Base-by-base conservation (phyloP, 805 yeast genomes). In the Starmera amethionina region DNA sequence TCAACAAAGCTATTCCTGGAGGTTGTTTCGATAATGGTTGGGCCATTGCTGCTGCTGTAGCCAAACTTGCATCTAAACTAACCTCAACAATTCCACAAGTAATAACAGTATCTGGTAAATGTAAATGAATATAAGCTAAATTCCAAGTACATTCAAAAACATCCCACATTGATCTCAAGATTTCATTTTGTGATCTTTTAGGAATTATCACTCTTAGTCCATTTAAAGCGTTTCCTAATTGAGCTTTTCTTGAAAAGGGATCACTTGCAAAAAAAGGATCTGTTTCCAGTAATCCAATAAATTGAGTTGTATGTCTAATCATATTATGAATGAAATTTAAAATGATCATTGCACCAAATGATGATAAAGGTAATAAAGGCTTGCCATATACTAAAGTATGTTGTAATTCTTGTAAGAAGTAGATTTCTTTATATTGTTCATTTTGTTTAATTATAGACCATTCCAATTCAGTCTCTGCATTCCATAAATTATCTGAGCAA, bases 221-320 rank as follows among this genome's bases (percentile, higher is more conserved):
- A 27, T 35, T 35, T 11, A 35, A 28, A 6, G 37, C 37, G n/a
- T 27, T 35, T 2, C 37, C 37, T 25, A 35, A 35, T 28, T 35
- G 37, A 15, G 37, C 30, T 25, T 18, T 35, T 25, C 37, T 35
- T 35, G 37, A 35, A 12, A 35, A 28, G 9, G 37, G 37, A 35
- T 35, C 37, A 15, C 10, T 8, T 14, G 31, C 15, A 5, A 11
- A 25, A 19, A 14, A 14, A 10, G 30, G 31, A 13, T 11, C 30
- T 14, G 37, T 35, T 11, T 35, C 37, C n/a, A 35, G 15, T 15
- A 35, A 25, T 9, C 28, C 37, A 14, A 31, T 10, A 14, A 27
- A 35, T 15, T 35, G 37, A 9, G 37, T 35, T 1, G 30, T 35
- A 28, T 28, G 27, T 35, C 37, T 35, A 14, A 35, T 28, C 37